Conservation (phyloP, 306 rosid species). For the Fragaria nilgerrensis region DNA sequence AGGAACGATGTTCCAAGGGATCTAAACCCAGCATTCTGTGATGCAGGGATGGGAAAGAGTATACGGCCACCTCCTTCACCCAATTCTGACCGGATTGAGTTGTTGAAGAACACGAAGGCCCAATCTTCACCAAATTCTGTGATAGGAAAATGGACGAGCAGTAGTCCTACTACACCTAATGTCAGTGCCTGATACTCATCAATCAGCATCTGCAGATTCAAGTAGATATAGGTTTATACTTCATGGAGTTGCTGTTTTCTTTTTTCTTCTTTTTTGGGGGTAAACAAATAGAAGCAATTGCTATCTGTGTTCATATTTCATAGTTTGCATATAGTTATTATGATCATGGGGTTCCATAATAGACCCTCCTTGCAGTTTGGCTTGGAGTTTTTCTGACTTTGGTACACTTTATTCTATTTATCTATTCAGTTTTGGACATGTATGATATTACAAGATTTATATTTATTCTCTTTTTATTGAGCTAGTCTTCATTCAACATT, state of each 20-base stretch:
- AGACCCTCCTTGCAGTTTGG: not conserved
- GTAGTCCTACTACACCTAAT: conserved; percentile 30
- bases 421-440: not conserved
- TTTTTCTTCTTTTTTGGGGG: not conserved
- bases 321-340: not conserved
- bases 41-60: conserved; percentile 2
- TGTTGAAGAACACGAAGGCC: not conserved
- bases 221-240: not conserved
- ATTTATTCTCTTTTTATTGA: not conserved
- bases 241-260: not conserved
- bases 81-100: not conserved
- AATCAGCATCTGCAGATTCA: no score
- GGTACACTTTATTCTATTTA: not conserved
- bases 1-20: conserved; percentile 27
- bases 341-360: not conserved
- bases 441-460: not conserved
- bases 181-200: conserved; percentile 30
- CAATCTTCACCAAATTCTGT: conserved; percentile 36
- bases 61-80: conserved; percentile 16
- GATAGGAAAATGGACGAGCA: conserved; percentile 39
- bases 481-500: not conserved
- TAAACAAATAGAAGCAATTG: not conserved
- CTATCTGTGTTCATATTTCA: not conserved
- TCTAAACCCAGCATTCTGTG: conserved; percentile 10
- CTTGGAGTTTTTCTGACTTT: not conserved